Conservation (phyloP, 2,329 filamentous ascomycete genomes). For the Clonostachys byssicola region DNA sequence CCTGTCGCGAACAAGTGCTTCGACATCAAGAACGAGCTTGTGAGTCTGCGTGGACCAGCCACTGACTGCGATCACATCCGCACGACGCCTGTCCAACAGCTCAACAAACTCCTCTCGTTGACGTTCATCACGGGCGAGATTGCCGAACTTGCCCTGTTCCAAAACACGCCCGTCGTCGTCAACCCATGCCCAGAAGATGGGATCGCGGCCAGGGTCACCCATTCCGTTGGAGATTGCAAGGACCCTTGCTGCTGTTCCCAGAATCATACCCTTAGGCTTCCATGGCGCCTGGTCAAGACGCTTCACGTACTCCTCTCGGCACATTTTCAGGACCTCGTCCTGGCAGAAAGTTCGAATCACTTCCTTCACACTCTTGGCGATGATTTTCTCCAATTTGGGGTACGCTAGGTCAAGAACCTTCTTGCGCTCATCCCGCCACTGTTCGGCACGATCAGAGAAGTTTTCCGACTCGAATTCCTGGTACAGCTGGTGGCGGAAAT, state of each 20-base stretch:
- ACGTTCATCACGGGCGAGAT: slow-evolving; percentile 67
- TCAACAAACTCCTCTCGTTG: slow-evolving; percentile 71
- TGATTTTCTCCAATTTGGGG: slow-evolving; percentile 74
- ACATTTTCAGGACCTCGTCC: slow-evolving; percentile 82
- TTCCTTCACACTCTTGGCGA: slow-evolving; percentile 91
- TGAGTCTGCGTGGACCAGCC: slow-evolving; percentile 86
- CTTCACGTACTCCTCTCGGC: slow-evolving; percentile 83
- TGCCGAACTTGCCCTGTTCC: slow-evolving; percentile 83
- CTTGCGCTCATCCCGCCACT: slow-evolving; percentile 86
- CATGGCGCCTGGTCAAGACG: slow-evolving; percentile 94
- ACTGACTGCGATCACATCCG: slow-evolving; percentile 86
- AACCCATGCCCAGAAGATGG: slow-evolving; percentile 86
- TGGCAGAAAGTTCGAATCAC: slow-evolving; percentile 91
- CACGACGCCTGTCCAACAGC: slow-evolving; percentile 72
- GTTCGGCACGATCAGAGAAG: slow-evolving; percentile 89
- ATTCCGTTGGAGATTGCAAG: slow-evolving; percentile 83
- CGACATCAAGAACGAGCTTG: slow-evolving; percentile 76
- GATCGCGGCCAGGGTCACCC: slow-evolving; percentile 68
- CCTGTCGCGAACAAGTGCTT: slow-evolving; percentile 73
- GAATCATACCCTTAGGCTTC: slow-evolving; percentile 87
- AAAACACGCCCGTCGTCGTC: slow-evolving; percentile 87
- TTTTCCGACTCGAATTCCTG: slow-evolving; percentile 90
- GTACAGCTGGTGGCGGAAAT: slow-evolving; percentile 74
- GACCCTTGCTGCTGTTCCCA: slow-evolving; percentile 84
- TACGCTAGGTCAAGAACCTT: slow-evolving; percentile 82